Percentiles rank a stretch among this genome's conserved stretches.
phyloP scores from a whole-genome alignment of 129 eudicot species.

The Flaveria ramosissima region DNA sequence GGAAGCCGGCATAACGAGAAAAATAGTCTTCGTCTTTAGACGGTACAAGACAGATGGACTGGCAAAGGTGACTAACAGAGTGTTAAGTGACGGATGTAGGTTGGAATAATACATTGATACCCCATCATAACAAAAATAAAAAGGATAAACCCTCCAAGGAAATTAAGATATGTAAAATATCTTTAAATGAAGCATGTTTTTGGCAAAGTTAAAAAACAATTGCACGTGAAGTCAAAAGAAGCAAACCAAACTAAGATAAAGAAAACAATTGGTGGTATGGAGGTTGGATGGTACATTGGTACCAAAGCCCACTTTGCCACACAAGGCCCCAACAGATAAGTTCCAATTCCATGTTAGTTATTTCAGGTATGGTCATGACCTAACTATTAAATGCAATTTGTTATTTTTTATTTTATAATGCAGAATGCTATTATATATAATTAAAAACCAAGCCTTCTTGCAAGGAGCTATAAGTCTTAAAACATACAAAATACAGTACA shows the following conservation, averaged over 20 bases:
- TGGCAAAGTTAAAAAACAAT: slow-evolving; percentile 22
- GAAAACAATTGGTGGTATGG: slow-evolving; percentile 29
- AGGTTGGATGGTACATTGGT: slow-evolving; percentile 18
- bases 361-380: slow-evolving; percentile 22
- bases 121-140: not conserved
- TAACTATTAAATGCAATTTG: slow-evolving; percentile 7
- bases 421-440: too few relatives aligned
- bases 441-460: too few relatives aligned
- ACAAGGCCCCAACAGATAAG: slow-evolving; percentile 29
- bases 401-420: not conserved
- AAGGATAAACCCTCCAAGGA: slow-evolving; percentile 1
- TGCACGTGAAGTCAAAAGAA: slow-evolving; percentile 31
- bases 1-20: too few relatives aligned
- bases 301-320: not conserved
- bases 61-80: too few relatives aligned
- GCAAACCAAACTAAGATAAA: slow-evolving; percentile 19
- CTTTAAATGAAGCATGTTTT: slow-evolving; percentile 20
- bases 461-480: too few relatives aligned
- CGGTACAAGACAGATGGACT: too few relatives aligned
- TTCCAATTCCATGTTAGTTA: slow-evolving; percentile 34
- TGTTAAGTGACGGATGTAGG: too few relatives aligned
- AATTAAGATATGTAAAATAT: not conserved
- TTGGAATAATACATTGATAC: too few relatives aligned
- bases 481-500: too few relatives aligned
- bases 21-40: too few relatives aligned